Evolutionary conservation across 164 flowering plant species (phyloP).

Genomic region (Magnolia officinalis): DNA sequence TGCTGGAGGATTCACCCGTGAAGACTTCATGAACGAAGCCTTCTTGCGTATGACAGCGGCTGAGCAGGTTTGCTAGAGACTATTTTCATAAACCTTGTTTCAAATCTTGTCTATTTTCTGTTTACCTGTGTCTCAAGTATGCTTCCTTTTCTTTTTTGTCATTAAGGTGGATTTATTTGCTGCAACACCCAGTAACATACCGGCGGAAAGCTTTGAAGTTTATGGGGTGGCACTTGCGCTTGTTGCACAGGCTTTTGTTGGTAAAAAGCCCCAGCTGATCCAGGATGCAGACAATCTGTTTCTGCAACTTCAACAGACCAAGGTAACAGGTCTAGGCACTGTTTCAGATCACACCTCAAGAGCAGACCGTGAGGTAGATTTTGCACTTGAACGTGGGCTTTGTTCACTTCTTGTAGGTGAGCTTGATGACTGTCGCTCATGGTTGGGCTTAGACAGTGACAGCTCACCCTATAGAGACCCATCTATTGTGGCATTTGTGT

Average conservation of each 20-base stretch:
- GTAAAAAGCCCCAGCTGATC: slow-evolving; percentile 83
- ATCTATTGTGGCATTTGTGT: slow-evolving; percentile 62
- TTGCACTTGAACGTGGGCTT: slow-evolving; percentile 89
- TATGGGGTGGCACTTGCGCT: slow-evolving; percentile 98
- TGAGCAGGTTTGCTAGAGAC: slow-evolving; percentile 61
- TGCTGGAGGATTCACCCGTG: slow-evolving; percentile 94
- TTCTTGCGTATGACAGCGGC: slow-evolving; percentile 79
- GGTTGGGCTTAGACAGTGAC: slow-evolving; percentile 84
- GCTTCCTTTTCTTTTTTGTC: slow-evolving; percentile 3
- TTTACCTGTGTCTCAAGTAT: slow-evolving; percentile 2
- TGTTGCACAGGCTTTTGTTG: slow-evolving; percentile 76
- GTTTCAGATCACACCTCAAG: slow-evolving; percentile 28
- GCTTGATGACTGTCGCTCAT: slow-evolving; percentile 78
- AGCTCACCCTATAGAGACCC: slow-evolving; percentile 76
- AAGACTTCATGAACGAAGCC: slow-evolving; percentile 88
- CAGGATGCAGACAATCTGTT: slow-evolving; percentile 83
- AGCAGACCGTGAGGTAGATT: slow-evolving; percentile 69
- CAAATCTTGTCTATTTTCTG: not conserved
- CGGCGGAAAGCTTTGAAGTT: slow-evolving; percentile 88
- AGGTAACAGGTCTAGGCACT: slow-evolving; percentile 38
- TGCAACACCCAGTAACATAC: slow-evolving; percentile 82
- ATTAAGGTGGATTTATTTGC: slow-evolving; percentile 80
- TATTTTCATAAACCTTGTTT: not conserved
- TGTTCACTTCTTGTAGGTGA: slow-evolving; percentile 90
- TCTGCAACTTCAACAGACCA: slow-evolving; percentile 83